Percentiles rank a stretch among this genome's conserved stretches.
phyloP scores from a whole-genome alignment of 345 rosid species.

The Raphanus raphanistrum region DNA sequence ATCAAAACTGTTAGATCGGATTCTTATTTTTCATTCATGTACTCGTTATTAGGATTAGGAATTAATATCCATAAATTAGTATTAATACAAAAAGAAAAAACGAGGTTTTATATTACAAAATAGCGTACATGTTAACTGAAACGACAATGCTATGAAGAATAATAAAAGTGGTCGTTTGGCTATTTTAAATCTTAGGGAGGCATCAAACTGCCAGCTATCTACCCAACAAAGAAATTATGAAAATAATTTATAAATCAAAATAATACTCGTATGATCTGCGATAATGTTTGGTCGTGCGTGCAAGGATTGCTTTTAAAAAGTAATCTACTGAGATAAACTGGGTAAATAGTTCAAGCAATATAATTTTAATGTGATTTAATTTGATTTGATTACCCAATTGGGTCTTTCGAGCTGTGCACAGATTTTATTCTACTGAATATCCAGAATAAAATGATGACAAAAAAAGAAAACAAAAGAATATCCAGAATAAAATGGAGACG shows the following conservation, averaged over 20 bases:
- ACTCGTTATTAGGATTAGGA: background rate
- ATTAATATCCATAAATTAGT: background rate
- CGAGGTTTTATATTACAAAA: background rate
- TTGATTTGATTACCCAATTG: constrained; percentile 33
- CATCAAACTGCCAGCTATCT: constrained; percentile 39
- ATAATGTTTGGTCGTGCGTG: constrained; percentile 43
- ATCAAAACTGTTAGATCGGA: constrained; percentile 3
- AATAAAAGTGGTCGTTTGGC: constrained; percentile 16
- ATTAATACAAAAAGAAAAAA: background rate
- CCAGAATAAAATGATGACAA: constrained; percentile 6
- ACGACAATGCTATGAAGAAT: constrained; percentile 29
- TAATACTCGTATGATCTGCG: constrained; percentile 20
- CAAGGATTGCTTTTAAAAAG: constrained; percentile 30
- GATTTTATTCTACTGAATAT: constrained; percentile 35
- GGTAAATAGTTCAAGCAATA: constrained; percentile 28
- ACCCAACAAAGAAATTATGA: constrained; percentile 33
- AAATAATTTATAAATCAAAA: constrained; percentile 8
- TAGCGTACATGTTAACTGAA: constrained; percentile 34
- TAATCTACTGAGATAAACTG: background rate
- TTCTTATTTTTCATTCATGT: background rate
- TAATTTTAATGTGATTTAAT: constrained; percentile 11
- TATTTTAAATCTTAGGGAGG: constrained; percentile 8
- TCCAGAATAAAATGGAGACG: constrained; percentile 15
- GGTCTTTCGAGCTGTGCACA: constrained; percentile 27
- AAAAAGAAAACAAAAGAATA: background rate